A percentile compares a stretch with the other conserved stretches of the same genome.
These are phyloP conservation scores for Suhomyces sp. DNA, from an alignment of 805 yeast species.

Conservation along the genomic window DNA sequence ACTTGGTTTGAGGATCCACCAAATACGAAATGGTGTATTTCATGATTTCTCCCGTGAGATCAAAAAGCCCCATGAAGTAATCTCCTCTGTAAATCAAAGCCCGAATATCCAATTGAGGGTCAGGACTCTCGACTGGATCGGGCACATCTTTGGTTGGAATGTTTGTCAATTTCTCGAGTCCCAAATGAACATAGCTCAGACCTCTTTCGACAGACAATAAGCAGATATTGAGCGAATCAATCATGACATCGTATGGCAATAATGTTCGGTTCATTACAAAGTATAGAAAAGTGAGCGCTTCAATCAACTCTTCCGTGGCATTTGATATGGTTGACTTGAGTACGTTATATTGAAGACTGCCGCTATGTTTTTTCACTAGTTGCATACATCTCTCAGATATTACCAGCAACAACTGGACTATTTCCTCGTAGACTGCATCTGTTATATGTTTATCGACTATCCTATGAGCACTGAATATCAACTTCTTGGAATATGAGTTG, in stretches of 20 bases:
- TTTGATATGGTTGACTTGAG: conserved; percentile 21
- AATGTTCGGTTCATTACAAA: conserved; percentile 12
- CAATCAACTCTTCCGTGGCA: conserved; percentile 26
- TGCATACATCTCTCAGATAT: conserved; percentile 9
- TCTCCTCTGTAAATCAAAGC: conserved; percentile 23
- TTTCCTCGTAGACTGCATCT: conserved; percentile 8
- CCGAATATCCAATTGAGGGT: neutral
- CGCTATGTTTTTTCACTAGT: conserved; percentile 6
- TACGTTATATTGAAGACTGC: conserved; percentile 12
- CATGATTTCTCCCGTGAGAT: conserved; percentile 43
- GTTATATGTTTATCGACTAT: conserved; percentile 3
- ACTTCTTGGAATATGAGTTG: conserved; percentile 37
- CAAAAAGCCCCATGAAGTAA: conserved; percentile 40
- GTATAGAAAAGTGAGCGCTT: conserved; percentile 23
- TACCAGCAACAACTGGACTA: conserved; percentile 11
- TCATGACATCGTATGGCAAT: conserved; percentile 13
- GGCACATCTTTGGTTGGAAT: neutral
- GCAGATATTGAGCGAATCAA: neutral
- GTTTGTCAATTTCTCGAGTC: neutral
- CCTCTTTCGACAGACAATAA: neutral
- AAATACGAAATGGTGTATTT: conserved; percentile 32
- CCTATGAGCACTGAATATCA: conserved; percentile 25
- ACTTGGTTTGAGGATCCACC: conserved; percentile 9
- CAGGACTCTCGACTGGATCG: neutral
- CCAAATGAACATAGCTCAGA: neutral